Conservation (phyloP, 2,329 filamentous ascomycete species). For the Orbilia javanica region DNA sequence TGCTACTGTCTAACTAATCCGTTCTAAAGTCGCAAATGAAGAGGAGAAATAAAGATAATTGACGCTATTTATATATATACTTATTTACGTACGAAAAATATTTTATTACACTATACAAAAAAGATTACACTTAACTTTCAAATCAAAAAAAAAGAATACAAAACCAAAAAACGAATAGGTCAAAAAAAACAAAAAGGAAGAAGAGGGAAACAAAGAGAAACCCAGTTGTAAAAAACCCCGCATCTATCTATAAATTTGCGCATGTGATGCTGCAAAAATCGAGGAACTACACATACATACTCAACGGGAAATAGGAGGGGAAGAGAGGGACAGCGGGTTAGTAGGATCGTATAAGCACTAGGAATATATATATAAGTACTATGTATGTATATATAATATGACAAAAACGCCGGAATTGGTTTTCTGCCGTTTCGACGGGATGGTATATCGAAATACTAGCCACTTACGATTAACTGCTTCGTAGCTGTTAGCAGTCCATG, state of each 20-base stretch:
- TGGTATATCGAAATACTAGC: not conserved
- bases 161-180: not conserved
- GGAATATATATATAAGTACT: constrained; percentile 32
- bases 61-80: constrained; percentile 11
- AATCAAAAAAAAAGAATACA: not conserved
- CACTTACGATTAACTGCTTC: constrained; percentile 9
- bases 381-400: constrained; percentile 26
- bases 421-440: not conserved
- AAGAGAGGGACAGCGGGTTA: not conserved
- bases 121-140: not conserved
- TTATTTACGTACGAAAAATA: constrained; percentile 5
- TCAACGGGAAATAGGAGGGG: constrained; percentile 2
- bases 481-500: constrained; percentile 2
- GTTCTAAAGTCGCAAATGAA: too few species aligned
- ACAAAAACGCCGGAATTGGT: not conserved
- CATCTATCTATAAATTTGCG: constrained; percentile 33
- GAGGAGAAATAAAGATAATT: not conserved
- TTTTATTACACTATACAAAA: constrained; percentile 40
- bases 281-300: constrained; percentile 14
- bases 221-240: constrained; percentile 6
- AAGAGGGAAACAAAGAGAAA: not conserved
- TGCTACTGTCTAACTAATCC: too few species aligned
- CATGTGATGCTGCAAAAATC: constrained; percentile 7
- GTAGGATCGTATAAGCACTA: not conserved
- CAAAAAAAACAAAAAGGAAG: not conserved